Conservation (phyloP, 805 yeast genomes). For the Tetrapisispora taiwanensis region DNA sequence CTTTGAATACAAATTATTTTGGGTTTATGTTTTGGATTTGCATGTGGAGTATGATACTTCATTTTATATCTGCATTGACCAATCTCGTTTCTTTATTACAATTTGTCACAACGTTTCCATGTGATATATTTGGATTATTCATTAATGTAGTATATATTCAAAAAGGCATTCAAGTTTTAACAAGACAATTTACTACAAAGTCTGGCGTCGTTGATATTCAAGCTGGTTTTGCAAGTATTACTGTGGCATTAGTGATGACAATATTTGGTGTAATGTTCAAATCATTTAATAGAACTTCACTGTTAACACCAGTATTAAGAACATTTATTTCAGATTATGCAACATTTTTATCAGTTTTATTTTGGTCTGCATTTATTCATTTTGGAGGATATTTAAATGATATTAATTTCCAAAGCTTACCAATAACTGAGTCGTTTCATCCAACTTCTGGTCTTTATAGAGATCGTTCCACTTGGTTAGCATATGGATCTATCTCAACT, state of each 20-base stretch:
- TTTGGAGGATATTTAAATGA: conserved; percentile 69
- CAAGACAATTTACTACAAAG: conserved; percentile 49
- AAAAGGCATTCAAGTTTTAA: conserved; percentile 78
- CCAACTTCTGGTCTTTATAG: conserved; percentile 45
- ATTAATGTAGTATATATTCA: conserved; percentile 80
- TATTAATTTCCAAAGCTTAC: conserved; percentile 51
- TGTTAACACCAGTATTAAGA: conserved; percentile 50
- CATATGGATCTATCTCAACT: conserved; percentile 36
- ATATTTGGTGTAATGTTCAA: conserved; percentile 68
- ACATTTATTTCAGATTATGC: conserved; percentile 78
- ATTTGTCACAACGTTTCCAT: conserved; percentile 70
- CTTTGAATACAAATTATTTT: conserved; percentile 46
- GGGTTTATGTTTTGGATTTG: conserved; percentile 95
- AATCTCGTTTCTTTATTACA: conserved; percentile 60
- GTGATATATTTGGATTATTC: conserved; percentile 89
- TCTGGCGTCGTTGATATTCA: conserved; percentile 27
- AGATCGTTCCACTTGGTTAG: conserved; percentile 31
- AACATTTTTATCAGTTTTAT: conserved; percentile 71
- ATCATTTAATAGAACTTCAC: conserved; percentile 38
- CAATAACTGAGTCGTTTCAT: conserved; percentile 58
- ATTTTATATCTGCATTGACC: conserved; percentile 56
- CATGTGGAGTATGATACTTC: conserved; percentile 82
- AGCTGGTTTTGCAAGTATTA: conserved; percentile 64
- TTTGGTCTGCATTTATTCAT: conserved; percentile 88
- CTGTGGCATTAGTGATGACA: conserved; percentile 65